Evolutionary conservation across 225 moss, liverwort and hornwort genomes (phyloP).

Genomic region (Straminergon stramineum): DNA sequence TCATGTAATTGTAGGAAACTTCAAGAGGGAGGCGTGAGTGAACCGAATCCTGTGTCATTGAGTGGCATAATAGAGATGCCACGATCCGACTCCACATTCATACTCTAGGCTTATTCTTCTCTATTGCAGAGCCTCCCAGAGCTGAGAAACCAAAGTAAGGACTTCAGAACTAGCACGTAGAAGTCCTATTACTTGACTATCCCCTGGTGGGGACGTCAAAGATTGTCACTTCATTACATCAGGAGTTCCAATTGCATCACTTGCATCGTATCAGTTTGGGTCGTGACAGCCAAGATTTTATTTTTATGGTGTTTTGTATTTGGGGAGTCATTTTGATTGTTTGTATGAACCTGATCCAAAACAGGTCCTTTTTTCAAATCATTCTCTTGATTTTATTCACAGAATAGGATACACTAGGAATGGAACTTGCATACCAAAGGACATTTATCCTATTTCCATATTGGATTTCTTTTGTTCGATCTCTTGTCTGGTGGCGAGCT

Average conservation of each 20-base stretch:
- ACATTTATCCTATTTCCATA: neutral
- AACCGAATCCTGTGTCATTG: neutral
- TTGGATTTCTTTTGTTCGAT: neutral
- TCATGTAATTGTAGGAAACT: conserved; percentile 12
- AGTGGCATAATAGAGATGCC: neutral
- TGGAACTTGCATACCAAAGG: neutral
- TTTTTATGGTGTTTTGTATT: neutral
- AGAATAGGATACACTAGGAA: too few relatives aligned
- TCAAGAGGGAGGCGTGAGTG: neutral
- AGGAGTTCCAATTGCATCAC: conserved; percentile 9
- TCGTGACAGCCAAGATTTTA: neutral
- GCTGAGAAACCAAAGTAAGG: conserved; percentile 1
- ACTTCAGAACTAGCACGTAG: neutral
- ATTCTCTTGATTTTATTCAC: neutral
- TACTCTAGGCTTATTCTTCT: conserved; percentile 10
- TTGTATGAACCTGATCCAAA: neutral
- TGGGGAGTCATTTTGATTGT: neutral
- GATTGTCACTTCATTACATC: conserved; percentile 13
- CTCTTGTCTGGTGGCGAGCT: neutral
- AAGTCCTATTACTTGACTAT: conserved; percentile 14
- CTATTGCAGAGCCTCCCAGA: conserved; percentile 6
- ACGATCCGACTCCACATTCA: conserved; percentile 3
- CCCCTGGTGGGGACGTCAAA: conserved; percentile 15
- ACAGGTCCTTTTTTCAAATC: too few relatives aligned
- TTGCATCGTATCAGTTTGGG: neutral